Evolutionary conservation across 345 rosid genomes (phyloP).

Genomic region (Salix brachista): DNA sequence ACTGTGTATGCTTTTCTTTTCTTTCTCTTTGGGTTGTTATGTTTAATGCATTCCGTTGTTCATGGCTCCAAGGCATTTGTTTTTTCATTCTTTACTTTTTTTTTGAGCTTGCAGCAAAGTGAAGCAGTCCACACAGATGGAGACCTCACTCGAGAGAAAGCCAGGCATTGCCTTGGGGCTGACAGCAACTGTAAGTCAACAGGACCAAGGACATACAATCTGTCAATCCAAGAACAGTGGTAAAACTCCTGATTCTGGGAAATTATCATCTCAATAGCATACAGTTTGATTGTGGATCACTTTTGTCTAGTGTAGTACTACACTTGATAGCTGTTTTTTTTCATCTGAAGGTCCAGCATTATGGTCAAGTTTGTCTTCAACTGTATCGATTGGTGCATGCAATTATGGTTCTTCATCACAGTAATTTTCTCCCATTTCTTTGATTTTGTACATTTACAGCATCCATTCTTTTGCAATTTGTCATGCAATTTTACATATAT

Average conservation of each 20-base stretch:
- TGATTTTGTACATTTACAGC: neutral
- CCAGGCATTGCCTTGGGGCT: constrained; percentile 25
- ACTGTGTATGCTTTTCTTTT: constrained; percentile 20
- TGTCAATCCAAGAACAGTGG: constrained; percentile 39
- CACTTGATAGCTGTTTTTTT: neutral
- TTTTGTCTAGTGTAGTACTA: neutral
- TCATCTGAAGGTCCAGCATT: constrained; percentile 38
- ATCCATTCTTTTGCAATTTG: constrained; percentile 7
- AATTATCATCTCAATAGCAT: neutral
- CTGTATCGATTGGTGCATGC: constrained; percentile 20
- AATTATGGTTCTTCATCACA: constrained; percentile 26
- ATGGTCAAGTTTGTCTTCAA: constrained; percentile 58
- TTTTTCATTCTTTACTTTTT: neutral
- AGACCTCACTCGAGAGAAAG: constrained; percentile 23
- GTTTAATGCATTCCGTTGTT: neutral
- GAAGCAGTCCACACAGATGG: constrained; percentile 24
- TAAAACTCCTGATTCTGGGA: constrained; percentile 18
- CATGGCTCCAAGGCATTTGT: neutral
- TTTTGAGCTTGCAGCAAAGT: constrained; percentile 24
- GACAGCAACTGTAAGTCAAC: constrained; percentile 27
- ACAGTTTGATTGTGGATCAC: neutral
- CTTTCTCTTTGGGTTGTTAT: neutral
- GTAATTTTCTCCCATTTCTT: constrained; percentile 35
- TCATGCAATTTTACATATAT: constrained; percentile 1
- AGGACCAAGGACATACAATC: constrained; percentile 19